phyloP scores from a whole-genome alignment of 768 basidiomycete genomes.

The Suillus fuscotomentosus region DNA sequence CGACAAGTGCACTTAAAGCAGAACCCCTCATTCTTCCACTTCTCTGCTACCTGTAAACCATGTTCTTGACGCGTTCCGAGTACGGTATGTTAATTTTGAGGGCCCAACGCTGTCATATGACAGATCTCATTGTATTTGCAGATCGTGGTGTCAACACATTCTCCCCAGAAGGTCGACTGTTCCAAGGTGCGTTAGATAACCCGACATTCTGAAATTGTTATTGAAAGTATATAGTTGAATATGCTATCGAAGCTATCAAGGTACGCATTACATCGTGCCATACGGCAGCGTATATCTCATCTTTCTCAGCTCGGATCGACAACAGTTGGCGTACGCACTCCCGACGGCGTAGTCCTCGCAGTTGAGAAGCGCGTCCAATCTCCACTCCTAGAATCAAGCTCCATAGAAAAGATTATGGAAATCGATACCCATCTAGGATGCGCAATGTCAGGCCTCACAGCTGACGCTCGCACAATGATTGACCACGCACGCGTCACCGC shows the following conservation, averaged over 20 bases:
- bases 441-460: conserved; percentile 96
- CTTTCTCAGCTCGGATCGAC: conserved; percentile 86
- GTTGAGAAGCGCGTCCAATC: conserved; percentile 99
- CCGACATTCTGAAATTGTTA: conserved; percentile 7
- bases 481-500: conserved; percentile 98
- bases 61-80: conserved; percentile 96
- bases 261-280: conserved; percentile 36
- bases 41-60: conserved; percentile 29
- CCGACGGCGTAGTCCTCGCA: conserved; percentile 87
- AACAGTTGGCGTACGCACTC: conserved; percentile 92
- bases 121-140: conserved; percentile 25
- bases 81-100: conserved; percentile 55
- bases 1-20: conserved; percentile 32
- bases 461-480: conserved; percentile 99
- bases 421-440: conserved; percentile 96
- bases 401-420: conserved; percentile 99
- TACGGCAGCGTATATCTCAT: conserved; percentile 1
- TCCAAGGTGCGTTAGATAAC: conserved; percentile 71
- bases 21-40: background rate
- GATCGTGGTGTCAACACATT: conserved; percentile 99
- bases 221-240: conserved; percentile 70
- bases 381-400: conserved; percentile 89
- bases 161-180: conserved; percentile 96
- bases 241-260: conserved; percentile 99
- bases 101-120: background rate